Evolutionary conservation across 768 basidiomycete species (phyloP).

Genomic region (Melanogaster broomeanus): DNA sequence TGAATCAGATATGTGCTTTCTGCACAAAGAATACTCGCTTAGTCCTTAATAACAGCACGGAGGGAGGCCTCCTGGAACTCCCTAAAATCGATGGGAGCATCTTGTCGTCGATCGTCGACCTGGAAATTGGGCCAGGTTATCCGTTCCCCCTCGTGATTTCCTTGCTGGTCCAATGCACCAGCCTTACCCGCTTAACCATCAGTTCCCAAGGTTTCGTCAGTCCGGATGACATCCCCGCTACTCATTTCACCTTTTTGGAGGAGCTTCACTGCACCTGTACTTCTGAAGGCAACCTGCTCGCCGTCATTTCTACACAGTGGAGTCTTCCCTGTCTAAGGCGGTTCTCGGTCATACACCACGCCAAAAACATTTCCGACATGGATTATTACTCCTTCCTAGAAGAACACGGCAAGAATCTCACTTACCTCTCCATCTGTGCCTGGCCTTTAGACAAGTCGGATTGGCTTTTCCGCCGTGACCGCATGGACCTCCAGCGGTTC

Average conservation of each 20-base stretch:
- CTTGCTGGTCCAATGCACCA: conserved; percentile 1
- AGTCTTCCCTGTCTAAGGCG: neutral
- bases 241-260: neutral
- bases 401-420: neutral
- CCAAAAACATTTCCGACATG: neutral
- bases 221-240: neutral
- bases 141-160: neutral
- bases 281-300: neutral
- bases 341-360: neutral
- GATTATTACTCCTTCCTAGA: neutral
- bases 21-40: neutral
- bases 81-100: neutral
- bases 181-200: neutral
- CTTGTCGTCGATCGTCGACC: neutral
- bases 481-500: neutral
- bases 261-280: neutral
- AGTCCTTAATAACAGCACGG: neutral
- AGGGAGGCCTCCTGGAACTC: neutral
- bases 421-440: neutral
- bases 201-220: neutral
- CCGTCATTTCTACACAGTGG: neutral
- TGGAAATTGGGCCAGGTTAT: neutral
- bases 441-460: neutral
- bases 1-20: neutral
- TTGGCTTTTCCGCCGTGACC: neutral